A percentile compares a stretch with the other conserved stretches of the same genome.
phyloP scores from a whole-genome alignment of 2,329 filamentous ascomycete genomes.

The Calonectria pseudoreteaudii region DNA sequence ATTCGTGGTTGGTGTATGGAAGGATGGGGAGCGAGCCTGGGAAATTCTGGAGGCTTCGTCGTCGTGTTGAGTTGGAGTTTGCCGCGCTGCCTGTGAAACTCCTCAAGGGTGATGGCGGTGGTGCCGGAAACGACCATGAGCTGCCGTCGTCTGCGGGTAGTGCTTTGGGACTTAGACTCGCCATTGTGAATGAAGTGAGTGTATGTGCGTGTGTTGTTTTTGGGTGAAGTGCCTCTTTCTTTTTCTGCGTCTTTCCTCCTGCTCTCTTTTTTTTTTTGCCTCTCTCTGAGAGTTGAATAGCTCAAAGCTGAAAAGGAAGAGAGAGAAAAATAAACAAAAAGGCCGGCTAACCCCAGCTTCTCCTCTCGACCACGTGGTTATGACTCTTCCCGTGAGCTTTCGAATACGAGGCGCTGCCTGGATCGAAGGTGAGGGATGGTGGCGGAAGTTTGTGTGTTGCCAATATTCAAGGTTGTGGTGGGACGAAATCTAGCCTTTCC shows the following conservation, averaged over 20 bases:
- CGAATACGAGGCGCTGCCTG: not conserved
- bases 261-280: not conserved
- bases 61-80: slow-evolving; percentile 13
- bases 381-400: not conserved
- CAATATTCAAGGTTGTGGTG: slow-evolving; percentile 5
- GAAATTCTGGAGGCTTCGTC: slow-evolving; percentile 29
- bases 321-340: not conserved
- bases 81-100: not conserved
- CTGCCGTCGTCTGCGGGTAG: not conserved
- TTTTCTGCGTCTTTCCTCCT: not conserved
- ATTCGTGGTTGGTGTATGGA: slow-evolving; percentile 61
- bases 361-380: not conserved
- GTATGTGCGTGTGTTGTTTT: not conserved
- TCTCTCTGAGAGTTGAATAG: not conserved
- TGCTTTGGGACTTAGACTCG: not conserved
- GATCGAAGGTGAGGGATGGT: not conserved
- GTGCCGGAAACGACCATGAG: not conserved
- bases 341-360: not conserved
- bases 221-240: not conserved
- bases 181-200: not conserved
- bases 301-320: not conserved
- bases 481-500: slow-evolving; percentile 5
- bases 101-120: not conserved
- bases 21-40: slow-evolving; percentile 45
- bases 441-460: slow-evolving; percentile 13